These are phyloP conservation scores for Dryas octopetala DNA, from an alignment of 306 rosid genomes.

Conservation along the genomic window DNA sequence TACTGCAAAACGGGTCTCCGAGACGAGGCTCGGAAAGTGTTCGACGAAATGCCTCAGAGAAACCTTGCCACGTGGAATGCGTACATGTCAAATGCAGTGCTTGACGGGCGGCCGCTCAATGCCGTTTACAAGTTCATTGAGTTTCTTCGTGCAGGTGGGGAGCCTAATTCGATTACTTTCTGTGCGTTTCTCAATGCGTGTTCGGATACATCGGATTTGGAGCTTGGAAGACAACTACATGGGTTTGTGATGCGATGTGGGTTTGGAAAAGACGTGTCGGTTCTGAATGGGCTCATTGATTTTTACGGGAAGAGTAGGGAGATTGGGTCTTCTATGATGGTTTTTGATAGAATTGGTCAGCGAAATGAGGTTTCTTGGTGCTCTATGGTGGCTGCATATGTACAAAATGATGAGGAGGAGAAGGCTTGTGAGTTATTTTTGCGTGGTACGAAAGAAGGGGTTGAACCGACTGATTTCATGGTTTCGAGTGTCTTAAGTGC, in stretches of 20 bases:
- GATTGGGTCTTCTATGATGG: conserved; percentile 48
- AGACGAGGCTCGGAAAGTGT: conserved; percentile 56
- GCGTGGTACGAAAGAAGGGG: conserved; percentile 48
- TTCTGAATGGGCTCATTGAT: conserved; percentile 71
- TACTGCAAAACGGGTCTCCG: conserved; percentile 56
- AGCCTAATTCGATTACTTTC: conserved; percentile 62
- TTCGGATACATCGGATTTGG: conserved; percentile 44
- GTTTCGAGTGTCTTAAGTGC: conserved; percentile 74
- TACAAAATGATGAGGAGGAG: conserved; percentile 71
- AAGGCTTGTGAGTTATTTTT: conserved; percentile 67
- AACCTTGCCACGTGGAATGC: conserved; percentile 82
- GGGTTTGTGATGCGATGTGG: conserved; percentile 55
- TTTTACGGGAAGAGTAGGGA: conserved; percentile 82
- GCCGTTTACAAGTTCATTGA: conserved; percentile 49
- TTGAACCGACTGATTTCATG: conserved; percentile 73
- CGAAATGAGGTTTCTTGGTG: conserved; percentile 79
- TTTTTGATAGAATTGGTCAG: conserved; percentile 45
- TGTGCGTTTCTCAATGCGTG: conserved; percentile 85
- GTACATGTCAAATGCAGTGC: conserved; percentile 74
- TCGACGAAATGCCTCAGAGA: conserved; percentile 76
- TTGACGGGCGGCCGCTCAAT: conserved; percentile 40
- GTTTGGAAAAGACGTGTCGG: conserved; percentile 49
- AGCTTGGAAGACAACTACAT: conserved; percentile 66
- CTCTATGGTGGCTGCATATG: conserved; percentile 63
- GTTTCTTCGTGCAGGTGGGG: conserved; percentile 53